A percentile compares a stretch with the other conserved stretches of the same genome.
These are phyloP conservation scores for Hortaea sp. DNA, from an alignment of 2,329 filamentous ascomycete genomes.

Conservation along the genomic window DNA sequence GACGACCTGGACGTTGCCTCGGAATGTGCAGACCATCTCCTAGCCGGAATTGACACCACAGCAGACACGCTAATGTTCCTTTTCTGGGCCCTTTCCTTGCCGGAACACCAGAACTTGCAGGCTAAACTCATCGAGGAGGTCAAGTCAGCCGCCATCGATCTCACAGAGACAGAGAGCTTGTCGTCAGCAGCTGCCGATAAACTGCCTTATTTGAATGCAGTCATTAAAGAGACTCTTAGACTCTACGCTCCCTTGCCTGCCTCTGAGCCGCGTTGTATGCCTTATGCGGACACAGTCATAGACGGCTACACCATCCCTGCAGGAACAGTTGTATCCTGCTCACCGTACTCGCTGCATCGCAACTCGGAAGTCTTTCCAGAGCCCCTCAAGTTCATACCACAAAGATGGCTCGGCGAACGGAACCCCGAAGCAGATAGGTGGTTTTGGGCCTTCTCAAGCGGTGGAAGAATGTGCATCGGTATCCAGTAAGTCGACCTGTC, in stretches of 20 bases:
- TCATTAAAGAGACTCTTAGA: conserved; percentile 65
- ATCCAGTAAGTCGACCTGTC: conserved; percentile 16
- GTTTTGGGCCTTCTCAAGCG: conserved; percentile 40
- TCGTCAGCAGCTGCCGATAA: conserved; percentile 26
- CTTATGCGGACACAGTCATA: conserved; percentile 24
- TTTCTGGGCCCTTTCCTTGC: conserved; percentile 40
- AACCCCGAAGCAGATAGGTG: conserved; percentile 25
- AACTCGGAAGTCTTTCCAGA: conserved; percentile 32
- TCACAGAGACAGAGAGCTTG: conserved; percentile 15
- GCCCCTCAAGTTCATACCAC: conserved; percentile 26
- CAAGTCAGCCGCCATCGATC: conserved; percentile 7
- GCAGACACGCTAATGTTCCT: conserved; percentile 43
- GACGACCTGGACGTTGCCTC: conserved; percentile 41
- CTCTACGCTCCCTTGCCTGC: conserved; percentile 43
- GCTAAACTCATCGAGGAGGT: conserved; percentile 37
- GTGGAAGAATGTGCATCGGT: conserved; percentile 39
- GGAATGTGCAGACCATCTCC: conserved; percentile 44
- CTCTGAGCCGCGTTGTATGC: conserved; percentile 38
- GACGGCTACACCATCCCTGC: conserved; percentile 24
- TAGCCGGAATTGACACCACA: conserved; percentile 46
- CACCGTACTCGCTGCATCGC: conserved; percentile 32
- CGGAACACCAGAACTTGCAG: conserved; percentile 35
- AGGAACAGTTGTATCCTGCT: conserved; percentile 30
- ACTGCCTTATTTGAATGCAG: conserved; percentile 57
- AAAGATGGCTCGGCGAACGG: conserved; percentile 27